Evolutionary conservation across 2,329 filamentous ascomycete species (phyloP).

Genomic region (Talaromyces sp.): DNA sequence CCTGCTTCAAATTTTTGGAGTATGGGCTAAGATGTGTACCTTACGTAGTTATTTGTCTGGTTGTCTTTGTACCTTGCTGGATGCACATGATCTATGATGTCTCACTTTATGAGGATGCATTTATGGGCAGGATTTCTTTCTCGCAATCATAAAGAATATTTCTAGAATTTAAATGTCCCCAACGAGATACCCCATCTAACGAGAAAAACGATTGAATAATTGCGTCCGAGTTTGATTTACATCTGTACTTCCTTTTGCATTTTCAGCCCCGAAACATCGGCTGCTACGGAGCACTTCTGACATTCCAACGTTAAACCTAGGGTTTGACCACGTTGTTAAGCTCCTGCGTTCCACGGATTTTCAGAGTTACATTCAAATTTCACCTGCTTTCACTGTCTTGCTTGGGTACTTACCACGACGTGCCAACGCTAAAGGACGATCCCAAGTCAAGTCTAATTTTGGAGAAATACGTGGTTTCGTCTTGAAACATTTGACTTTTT

Average conservation of each 20-base stretch:
- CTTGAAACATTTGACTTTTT: conserved; percentile 4
- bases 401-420: not conserved
- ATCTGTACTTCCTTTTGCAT: not conserved
- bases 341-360: not conserved
- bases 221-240: not conserved
- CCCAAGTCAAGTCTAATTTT: not conserved
- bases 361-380: not conserved
- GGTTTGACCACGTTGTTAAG: not conserved
- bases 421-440: conserved; percentile 5
- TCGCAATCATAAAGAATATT: not conserved
- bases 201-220: not conserved
- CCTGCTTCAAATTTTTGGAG: not conserved
- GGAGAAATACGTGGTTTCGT: not conserved
- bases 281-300: not conserved
- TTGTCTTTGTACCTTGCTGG: not conserved
- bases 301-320: not conserved
- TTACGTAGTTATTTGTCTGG: not conserved
- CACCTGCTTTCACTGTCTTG: too few relatives aligned
- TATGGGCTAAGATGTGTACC: not conserved
- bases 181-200: not conserved
- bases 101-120: not conserved
- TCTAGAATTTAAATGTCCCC: not conserved
- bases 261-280: not conserved
- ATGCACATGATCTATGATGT: conserved; percentile 6
- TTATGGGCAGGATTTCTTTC: not conserved